Percentiles rank a stretch among this genome's conserved stretches.
Evolutionary conservation across 2,329 filamentous ascomycete species (phyloP).

Genomic region (Ophiostoma novo-ulmi): DNA sequence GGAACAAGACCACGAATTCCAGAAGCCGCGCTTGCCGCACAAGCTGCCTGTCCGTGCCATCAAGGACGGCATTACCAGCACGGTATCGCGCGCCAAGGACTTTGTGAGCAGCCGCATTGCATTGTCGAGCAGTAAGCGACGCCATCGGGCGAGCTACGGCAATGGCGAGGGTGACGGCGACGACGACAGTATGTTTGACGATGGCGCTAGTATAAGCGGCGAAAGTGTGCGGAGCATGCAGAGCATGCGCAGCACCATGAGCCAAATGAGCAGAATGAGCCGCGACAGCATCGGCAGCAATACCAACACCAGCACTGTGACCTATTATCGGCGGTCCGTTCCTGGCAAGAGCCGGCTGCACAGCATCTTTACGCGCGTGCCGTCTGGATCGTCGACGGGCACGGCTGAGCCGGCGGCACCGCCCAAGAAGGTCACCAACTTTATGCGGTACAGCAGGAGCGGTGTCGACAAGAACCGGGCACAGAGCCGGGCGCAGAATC

Average conservation of each 20-base stretch:
- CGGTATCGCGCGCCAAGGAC: constrained; percentile 22
- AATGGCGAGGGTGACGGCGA: neutral
- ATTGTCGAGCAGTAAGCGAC: constrained; percentile 1
- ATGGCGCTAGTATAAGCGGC: constrained; percentile 23
- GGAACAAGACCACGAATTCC: constrained; percentile 28
- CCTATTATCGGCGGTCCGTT: constrained; percentile 38
- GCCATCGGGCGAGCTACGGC: neutral
- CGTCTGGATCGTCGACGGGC: constrained; percentile 2
- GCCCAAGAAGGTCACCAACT: constrained; percentile 25
- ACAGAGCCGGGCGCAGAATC: neutral
- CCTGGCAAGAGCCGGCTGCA: constrained; percentile 38
- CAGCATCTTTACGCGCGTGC: constrained; percentile 26
- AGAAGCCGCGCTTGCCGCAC: constrained; percentile 29
- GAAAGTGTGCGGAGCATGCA: constrained; percentile 15
- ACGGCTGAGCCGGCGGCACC: neutral
- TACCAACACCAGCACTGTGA: constrained; percentile 15
- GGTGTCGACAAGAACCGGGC: neutral
- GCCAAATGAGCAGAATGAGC: constrained; percentile 11
- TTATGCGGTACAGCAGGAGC: constrained; percentile 24
- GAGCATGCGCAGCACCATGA: constrained; percentile 10
- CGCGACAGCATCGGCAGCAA: constrained; percentile 22
- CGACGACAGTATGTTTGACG: constrained; percentile 9
- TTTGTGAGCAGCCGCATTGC: constrained; percentile 18
- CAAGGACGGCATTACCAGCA: constrained; percentile 19
- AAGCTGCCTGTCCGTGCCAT: constrained; percentile 5